Conservation (phyloP, 768 basidiomycete species). For the Phaeotremella skinneri region DNA sequence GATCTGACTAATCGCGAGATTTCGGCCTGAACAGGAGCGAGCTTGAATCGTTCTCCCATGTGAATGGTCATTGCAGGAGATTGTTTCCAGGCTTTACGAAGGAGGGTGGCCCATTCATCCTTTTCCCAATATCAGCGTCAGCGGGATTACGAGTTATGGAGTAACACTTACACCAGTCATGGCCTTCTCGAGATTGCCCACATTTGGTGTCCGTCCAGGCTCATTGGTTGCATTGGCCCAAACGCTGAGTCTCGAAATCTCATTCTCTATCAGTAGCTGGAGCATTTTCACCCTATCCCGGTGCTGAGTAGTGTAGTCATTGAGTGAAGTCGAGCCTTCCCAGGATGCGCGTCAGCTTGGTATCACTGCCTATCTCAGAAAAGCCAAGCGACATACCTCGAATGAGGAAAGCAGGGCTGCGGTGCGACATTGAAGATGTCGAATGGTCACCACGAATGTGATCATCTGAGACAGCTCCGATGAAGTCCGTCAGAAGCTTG, state of each 20-base stretch:
- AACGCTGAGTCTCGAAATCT: slow-evolving; percentile 77
- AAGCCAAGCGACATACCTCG: slow-evolving; percentile 37
- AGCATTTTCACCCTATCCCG: slow-evolving; percentile 70
- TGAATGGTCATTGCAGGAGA: slow-evolving; percentile 78
- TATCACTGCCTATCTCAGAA: not conserved
- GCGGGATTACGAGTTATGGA: not conserved
- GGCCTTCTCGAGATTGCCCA: slow-evolving; percentile 60
- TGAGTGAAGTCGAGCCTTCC: slow-evolving; percentile 34
- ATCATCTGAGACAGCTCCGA: slow-evolving; percentile 73
- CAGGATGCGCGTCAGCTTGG: not conserved
- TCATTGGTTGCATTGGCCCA: slow-evolving; percentile 90
- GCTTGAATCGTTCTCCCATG: slow-evolving; percentile 85
- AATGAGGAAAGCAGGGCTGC: slow-evolving; percentile 36
- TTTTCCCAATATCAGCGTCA: slow-evolving; percentile 5
- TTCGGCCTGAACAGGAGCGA: slow-evolving; percentile 64
- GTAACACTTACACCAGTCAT: slow-evolving; percentile 61
- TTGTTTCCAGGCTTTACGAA: slow-evolving; percentile 75
- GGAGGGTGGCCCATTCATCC: slow-evolving; percentile 63
- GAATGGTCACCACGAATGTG: slow-evolving; percentile 58
- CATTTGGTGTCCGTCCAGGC: slow-evolving; percentile 24
- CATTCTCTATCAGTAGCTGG: slow-evolving; percentile 83
- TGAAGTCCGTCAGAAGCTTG: slow-evolving; percentile 79
- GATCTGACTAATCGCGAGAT: slow-evolving; percentile 71
- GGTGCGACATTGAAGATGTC: slow-evolving; percentile 40
- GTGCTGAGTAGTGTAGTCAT: slow-evolving; percentile 64